Base-by-base conservation (phyloP, 352 stramenopile species). In the Aphanomyces stellatus region DNA sequence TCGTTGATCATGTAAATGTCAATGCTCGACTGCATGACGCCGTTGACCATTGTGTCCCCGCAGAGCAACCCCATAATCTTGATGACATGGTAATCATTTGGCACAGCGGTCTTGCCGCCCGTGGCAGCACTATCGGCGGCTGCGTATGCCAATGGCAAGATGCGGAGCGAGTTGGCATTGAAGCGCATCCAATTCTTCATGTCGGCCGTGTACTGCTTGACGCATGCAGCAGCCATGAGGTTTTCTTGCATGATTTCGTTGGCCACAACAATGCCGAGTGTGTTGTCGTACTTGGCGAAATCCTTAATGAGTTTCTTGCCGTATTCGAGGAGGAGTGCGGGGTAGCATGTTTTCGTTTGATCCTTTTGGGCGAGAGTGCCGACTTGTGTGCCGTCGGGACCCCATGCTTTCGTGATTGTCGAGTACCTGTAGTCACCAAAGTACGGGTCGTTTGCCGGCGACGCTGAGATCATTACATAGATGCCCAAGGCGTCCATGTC, bases 1-100 rank as follows among this genome's bases (percentile, higher is more conserved):
- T 93, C 85, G 71, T 95, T 95, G 65, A 95, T 90, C 34, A 95
- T 62, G 65, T 91, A 93, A 22, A 95, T 93, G 68, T 95, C 86
- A 51, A 95, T 92, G 72, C 81, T 92, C 65, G 85, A 78, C 42
- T 78, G 22, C 81, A 90, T 92, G 68, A 90, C 73, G 15, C 86
- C 86, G 60, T 95, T 75, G 40, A 76, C 82, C 78, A 93, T 89
- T 57, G 79, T 88, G 72, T 95, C 86, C 64, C 85, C 86, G 33
- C 86, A 95, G 4, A 95, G 73, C 6, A 95, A 68, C 8, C 84
- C 84, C 73, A 92, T 84, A n/a, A 93, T 71, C 71, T 92, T 91
- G n/a, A 95, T 65, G 28, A 87, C 76, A 70, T 90, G 80, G 53
- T 93, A 95, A 34, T 90, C 78, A 51, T 95, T 83, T 4, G n/a